Percentiles rank a stretch among this genome's conserved stretches.
Evolutionary conservation across 495 filamentous ascomycete genomes (phyloP).

Genomic region (Mycothermus thermophilus): DNA sequence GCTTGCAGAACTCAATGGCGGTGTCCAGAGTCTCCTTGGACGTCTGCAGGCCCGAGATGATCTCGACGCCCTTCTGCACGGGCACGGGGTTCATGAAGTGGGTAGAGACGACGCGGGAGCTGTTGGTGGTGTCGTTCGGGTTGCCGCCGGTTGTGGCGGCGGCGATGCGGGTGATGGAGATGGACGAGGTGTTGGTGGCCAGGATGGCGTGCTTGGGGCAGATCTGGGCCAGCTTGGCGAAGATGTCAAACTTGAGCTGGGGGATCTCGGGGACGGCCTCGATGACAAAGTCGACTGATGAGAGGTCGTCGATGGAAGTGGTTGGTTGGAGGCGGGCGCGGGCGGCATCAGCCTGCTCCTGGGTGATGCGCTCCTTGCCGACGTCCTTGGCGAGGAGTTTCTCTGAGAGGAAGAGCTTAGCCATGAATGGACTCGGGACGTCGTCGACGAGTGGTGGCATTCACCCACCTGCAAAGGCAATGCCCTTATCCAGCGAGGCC

Average conservation of each 20-base stretch:
- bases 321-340: conserved; percentile 53
- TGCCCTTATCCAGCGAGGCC: conserved; percentile 76
- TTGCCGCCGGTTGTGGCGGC: conserved; percentile 57
- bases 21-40: conserved; percentile 65
- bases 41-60: conserved; percentile 88
- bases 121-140: conserved; percentile 63
- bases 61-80: conserved; percentile 93
- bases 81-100: conserved; percentile 99
- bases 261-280: conserved; percentile 94
- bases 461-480: conserved; percentile 69
- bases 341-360: conserved; percentile 57
- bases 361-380: conserved; percentile 64
- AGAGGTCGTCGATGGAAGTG: conserved; percentile 63
- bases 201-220: conserved; percentile 80
- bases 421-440: not conserved
- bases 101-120: conserved; percentile 82
- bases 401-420: conserved; percentile 36
- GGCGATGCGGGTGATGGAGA: conserved; percentile 92
- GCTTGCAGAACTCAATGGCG: conserved; percentile 73
- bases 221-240: conserved; percentile 68
- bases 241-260: conserved; percentile 75
- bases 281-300: conserved; percentile 89
- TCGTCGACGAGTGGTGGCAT: not conserved
- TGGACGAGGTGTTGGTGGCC: conserved; percentile 94
- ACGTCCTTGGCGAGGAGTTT: conserved; percentile 89